Evolutionary conservation across 139 green algal species (phyloP), one percentile per base, ranked within the genome.

Genomic region (Pleodorina starrii): DNA sequence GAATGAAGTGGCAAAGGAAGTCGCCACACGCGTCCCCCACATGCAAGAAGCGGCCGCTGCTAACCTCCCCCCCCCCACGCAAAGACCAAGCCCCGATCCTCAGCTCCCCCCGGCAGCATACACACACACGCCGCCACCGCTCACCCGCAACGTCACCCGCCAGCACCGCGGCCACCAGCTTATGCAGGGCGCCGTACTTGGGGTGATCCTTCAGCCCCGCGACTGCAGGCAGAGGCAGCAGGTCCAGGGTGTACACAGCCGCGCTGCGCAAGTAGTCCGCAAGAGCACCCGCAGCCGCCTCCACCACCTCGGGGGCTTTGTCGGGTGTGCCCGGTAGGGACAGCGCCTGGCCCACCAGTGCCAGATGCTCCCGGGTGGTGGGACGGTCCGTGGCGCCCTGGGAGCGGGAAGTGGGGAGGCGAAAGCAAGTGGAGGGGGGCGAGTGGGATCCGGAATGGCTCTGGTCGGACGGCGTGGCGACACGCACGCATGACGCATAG

Each of bases 91-190:
- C n/a, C n/a, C n/a, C n/a, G n/a, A n/a, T n/a, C n/a, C n/a, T n/a
- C n/a, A n/a, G n/a, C n/a, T n/a, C n/a, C n/a, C n/a, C n/a, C n/a
- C n/a, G n/a, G n/a, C n/a, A n/a, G n/a, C n/a, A n/a, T n/a, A n/a
- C n/a, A n/a, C n/a, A n/a, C n/a, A n/a, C n/a, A n/a, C n/a, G n/a
- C n/a, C n/a, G n/a, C 16, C 19, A 73, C 2, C 63, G 35, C 84
- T 76, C 83, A 93, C 89, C 90, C 38, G 68, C 5, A n/a, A 95
- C 74, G 69, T 95, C 90, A 25, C 93, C 90, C 14, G 86, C 81
- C 51, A 94, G 89, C 77, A 94, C 90, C 21, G 83, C 86, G 7
- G 79, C 46, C 79, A 94, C 82, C 68, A 95, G 90, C 71, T 83
- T 75, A 51, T 91, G 60, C 42, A 94, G 44, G 0, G 86, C 42